A percentile compares a stretch with the other conserved stretches of the same genome.
Conservation (phyloP, 768 basidiomycete species). For the Lactarius sanguifluus region DNA sequence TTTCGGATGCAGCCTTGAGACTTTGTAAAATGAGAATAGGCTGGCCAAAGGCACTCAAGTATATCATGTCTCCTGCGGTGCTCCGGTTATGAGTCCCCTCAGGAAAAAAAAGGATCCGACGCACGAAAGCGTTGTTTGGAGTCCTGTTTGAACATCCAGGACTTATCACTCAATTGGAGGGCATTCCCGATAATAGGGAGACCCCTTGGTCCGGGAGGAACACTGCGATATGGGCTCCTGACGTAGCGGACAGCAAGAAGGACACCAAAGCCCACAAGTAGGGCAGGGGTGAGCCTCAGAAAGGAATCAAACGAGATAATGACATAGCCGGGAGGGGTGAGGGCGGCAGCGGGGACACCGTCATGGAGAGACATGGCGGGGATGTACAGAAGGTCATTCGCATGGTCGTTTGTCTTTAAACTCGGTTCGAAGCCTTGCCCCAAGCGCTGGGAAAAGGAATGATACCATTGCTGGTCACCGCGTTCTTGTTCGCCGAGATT, state of each 20-base stretch:
- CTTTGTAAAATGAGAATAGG: constrained; percentile 37
- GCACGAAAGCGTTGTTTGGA: constrained; percentile 15
- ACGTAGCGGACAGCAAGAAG: not conserved
- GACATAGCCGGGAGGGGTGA: not conserved
- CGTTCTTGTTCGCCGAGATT: not conserved
- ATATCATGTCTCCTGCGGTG: constrained; percentile 14
- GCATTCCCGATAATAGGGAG: constrained; percentile 17
- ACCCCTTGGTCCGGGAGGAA: constrained; percentile 20
- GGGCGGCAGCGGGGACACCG: too few species aligned
- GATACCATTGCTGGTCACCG: not conserved
- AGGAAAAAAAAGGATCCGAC: not conserved
- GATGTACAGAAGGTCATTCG: not conserved
- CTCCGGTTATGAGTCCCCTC: not conserved
- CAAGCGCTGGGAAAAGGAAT: not conserved
- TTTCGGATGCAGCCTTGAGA: constrained; percentile 37
- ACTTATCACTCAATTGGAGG: constrained; percentile 1
- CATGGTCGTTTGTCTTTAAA: not conserved
- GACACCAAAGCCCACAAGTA: not conserved
- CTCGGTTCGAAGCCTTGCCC: not conserved
- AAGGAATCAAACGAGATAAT: not conserved
- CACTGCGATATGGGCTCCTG: constrained; percentile 18
- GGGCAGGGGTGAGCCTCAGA: not conserved
- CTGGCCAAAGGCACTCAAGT: constrained; percentile 11
- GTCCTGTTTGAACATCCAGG: constrained; percentile 6
- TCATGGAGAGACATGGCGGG: not conserved